Conservation (phyloP, 768 basidiomycete genomes). For the Lentinula detonsa region DNA sequence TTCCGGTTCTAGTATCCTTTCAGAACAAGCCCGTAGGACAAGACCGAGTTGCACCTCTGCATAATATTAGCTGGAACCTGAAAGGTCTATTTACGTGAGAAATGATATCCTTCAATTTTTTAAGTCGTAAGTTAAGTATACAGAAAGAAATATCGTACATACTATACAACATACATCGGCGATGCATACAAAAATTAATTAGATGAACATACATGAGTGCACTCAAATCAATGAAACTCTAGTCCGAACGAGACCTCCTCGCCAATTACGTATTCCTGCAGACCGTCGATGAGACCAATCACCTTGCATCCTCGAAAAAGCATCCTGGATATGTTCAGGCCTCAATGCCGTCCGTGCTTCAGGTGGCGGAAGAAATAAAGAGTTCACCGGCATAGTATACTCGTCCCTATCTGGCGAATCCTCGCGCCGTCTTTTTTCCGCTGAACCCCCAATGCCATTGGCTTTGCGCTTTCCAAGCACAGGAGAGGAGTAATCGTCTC, state of each 20-base stretch:
- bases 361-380: constrained; percentile 76
- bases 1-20: background rate
- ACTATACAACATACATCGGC: background rate
- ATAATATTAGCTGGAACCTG: background rate
- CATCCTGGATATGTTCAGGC: constrained; percentile 87
- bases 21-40: background rate
- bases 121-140: too few relatives aligned
- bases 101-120: background rate
- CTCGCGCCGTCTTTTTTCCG: constrained; percentile 50
- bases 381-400: constrained; percentile 59
- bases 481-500: constrained; percentile 61
- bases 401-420: constrained; percentile 63
- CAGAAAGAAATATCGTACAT: background rate
- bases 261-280: constrained; percentile 86
- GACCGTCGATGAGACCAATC: constrained; percentile 78
- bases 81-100: background rate
- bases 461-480: constrained; percentile 69
- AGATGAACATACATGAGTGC: background rate
- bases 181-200: background rate
- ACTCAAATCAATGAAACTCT: constrained; percentile 70
- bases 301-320: constrained; percentile 84
- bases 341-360: constrained; percentile 74
- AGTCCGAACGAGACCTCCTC: constrained; percentile 78
- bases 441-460: constrained; percentile 32
- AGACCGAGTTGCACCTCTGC: background rate